Percentiles rank a stretch among this genome's conserved stretches.
These are phyloP conservation scores for Myxozyma melibiosi DNA, from an alignment of 805 yeast genomes.

Conservation along the genomic window DNA sequence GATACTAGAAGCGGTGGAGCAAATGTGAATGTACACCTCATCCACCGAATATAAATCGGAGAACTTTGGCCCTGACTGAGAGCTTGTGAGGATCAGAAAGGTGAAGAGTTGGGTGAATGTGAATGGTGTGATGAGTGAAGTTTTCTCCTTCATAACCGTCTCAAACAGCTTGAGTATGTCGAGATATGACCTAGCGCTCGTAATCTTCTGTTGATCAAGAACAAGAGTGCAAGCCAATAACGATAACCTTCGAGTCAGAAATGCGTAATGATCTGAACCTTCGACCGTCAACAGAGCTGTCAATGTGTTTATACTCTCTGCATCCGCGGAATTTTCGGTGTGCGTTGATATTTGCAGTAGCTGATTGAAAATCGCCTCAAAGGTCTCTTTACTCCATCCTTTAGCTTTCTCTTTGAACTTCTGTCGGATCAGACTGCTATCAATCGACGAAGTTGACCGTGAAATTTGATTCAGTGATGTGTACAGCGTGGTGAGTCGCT, in stretches of 20 bases:
- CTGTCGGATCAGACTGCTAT: background rate
- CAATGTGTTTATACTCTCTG: background rate
- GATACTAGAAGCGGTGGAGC: constrained; percentile 60
- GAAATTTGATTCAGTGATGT: constrained; percentile 5
- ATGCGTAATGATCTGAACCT: background rate
- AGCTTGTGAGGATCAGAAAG: constrained; percentile 41
- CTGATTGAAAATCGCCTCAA: background rate
- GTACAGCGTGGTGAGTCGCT: background rate
- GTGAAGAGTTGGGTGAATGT: constrained; percentile 58
- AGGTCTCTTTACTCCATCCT: background rate
- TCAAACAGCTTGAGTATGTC: constrained; percentile 45
- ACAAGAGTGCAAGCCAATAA: constrained; percentile 13
- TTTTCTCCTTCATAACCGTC: constrained; percentile 49
- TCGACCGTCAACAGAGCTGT: constrained; percentile 4
- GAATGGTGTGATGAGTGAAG: constrained; percentile 68
- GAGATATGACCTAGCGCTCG: constrained; percentile 29
- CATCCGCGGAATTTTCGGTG: background rate
- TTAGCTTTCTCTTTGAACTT: constrained; percentile 1
- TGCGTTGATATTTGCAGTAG: background rate
- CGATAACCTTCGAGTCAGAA: constrained; percentile 5
- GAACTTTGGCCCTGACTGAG: constrained; percentile 35
- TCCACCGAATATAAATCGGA: constrained; percentile 32
- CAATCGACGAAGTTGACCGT: background rate
- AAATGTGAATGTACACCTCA: constrained; percentile 45
- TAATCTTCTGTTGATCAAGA: constrained; percentile 37